Base-by-base conservation (phyloP, 2,329 filamentous ascomycete species). In the Trichoderma atrobrunneum region DNA sequence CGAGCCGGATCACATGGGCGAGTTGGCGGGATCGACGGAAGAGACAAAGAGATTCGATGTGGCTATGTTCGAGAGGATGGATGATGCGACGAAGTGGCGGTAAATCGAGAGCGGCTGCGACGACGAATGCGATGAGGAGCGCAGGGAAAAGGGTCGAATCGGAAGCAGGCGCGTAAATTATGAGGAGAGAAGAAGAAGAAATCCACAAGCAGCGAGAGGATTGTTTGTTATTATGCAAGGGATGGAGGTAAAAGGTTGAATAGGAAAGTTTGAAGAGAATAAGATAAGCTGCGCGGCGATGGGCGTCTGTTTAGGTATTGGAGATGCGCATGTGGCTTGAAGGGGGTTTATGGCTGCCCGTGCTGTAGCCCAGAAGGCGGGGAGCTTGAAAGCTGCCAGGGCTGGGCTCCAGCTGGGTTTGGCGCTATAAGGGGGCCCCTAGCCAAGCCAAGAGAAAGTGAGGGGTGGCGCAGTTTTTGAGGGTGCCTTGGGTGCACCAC, bases 1-100 rank as follows among this genome's bases (percentile, higher is more conserved):
- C 64, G 70, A 72, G 64, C 56, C 57, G 28, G 34, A 32, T 62
- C 30, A 62, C 70, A 72, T 72, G 70, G 70, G 64, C 11, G 68
- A n/a, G 68, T 32, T 14, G n/a, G 24, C 48, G 60, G 56, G 48
- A 64, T 70, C 60, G 60, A 64, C 68, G 48, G 68, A 24, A 64
- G n/a, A 64, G 16, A 30, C 34, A 18, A 48, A 39, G 36, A 39
- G 36, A 34, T 48, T 43, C 16, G 36, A n/a, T 32, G 66, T 12
- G 59, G 66, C 66, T 51, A 51, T 68, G 66, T 43, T n/a, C 18
- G 32, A 18, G 30, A 11, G 8, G 34, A 43, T 24, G 8, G 54
- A 36, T 7, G 56, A 62, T 69, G 66, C 36, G 66, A 51, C 56
- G n/a, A 69, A 69, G 66, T 69, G 39, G 66, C 66, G 66, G 66